Conservation (phyloP, 1,284 basidiomycete genomes). For the Pascua sp. region DNA sequence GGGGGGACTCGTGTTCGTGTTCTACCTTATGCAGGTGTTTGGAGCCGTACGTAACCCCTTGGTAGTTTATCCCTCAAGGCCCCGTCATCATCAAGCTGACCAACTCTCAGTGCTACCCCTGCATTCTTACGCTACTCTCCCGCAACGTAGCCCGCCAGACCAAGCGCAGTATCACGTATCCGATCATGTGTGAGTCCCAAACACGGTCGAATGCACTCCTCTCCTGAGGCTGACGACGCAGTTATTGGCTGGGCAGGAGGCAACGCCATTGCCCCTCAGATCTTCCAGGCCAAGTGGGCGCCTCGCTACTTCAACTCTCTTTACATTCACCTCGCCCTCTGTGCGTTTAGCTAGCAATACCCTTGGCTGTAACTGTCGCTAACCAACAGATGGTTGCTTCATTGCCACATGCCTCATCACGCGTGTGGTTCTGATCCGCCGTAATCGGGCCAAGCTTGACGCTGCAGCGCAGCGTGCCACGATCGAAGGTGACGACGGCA, state of each 20-base stretch:
- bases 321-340: slow-evolving; percentile 37
- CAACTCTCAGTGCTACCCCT: slow-evolving; percentile 11
- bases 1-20: slow-evolving; percentile 17
- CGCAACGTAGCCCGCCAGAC: slow-evolving; percentile 21
- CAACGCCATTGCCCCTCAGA: slow-evolving; percentile 33
- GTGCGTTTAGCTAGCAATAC: background rate
- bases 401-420: slow-evolving; percentile 20
- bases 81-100: no score
- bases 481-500: background rate
- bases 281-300: slow-evolving; percentile 32
- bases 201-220: no score
- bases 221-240: no score
- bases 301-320: slow-evolving; percentile 34
- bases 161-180: slow-evolving; percentile 17
- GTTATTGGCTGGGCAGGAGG: slow-evolving; percentile 34
- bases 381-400: slow-evolving; percentile 17
- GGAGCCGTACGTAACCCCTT: no score
- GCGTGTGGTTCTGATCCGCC: slow-evolving; percentile 18
- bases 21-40: slow-evolving; percentile 15
- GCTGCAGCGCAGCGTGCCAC: slow-evolving; percentile 6
- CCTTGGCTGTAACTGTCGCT: no score
- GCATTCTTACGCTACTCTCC: slow-evolving; percentile 17
- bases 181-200: no score
- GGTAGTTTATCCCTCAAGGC: no score
- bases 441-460: slow-evolving; percentile 25